Conservation (phyloP, 2,329 filamentous ascomycete genomes). For the Penicillium sp. region DNA sequence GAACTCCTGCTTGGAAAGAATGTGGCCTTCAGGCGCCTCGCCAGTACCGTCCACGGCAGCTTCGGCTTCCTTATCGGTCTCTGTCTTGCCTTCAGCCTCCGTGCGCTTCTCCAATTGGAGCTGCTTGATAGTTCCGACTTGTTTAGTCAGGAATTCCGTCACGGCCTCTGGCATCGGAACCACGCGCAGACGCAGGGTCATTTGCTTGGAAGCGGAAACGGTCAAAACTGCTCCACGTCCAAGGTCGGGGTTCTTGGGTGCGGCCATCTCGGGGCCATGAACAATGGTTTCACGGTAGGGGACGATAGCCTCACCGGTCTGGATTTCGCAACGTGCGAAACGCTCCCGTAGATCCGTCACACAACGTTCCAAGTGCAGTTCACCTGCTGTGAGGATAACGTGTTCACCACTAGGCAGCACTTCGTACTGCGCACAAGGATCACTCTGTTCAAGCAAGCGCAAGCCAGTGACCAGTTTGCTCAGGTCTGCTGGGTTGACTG, state of each 20-base stretch:
- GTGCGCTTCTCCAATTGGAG: constrained; percentile 71
- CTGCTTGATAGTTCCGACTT: constrained; percentile 73
- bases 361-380: constrained; percentile 90
- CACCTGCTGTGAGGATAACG: constrained; percentile 88
- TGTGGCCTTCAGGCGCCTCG: constrained; percentile 59
- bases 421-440: constrained; percentile 94
- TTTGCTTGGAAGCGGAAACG: constrained; percentile 80
- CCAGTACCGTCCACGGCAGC: constrained; percentile 53
- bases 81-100: constrained; percentile 43
- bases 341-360: constrained; percentile 89
- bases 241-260: constrained; percentile 79
- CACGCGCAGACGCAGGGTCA: constrained; percentile 73
- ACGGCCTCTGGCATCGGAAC: constrained; percentile 74
- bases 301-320: constrained; percentile 90
- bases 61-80: constrained; percentile 43
- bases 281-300: constrained; percentile 94
- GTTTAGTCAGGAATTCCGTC: constrained; percentile 81
- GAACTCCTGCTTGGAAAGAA: constrained; percentile 73
- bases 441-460: constrained; percentile 84
- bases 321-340: constrained; percentile 91
- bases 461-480: constrained; percentile 93
- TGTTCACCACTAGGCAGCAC: constrained; percentile 91
- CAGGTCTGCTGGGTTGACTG: constrained; percentile 82
- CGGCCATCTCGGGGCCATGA: constrained; percentile 84
- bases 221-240: constrained; percentile 77